Conservation (phyloP, 768 basidiomycete species). For the Leccinellum rugosiceps region DNA sequence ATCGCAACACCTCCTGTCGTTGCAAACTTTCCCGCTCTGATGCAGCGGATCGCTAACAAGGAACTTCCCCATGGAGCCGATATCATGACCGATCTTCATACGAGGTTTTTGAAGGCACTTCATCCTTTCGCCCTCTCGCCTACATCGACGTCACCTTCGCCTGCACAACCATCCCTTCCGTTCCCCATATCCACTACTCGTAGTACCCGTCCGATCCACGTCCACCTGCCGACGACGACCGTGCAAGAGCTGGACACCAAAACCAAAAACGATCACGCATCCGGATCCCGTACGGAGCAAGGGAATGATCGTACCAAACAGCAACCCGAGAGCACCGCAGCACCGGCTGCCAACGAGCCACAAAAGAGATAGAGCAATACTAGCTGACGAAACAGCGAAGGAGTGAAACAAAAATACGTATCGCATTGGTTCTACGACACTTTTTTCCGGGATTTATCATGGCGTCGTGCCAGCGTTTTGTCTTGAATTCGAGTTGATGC, state of each 20-base stretch:
- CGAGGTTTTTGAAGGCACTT: neutral
- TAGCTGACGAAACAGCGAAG: neutral
- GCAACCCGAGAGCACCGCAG: neutral
- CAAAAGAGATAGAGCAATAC: neutral
- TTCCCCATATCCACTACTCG: neutral
- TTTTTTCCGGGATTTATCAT: no score
- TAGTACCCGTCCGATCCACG: neutral
- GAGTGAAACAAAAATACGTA: neutral
- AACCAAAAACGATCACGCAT: neutral
- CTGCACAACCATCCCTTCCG: neutral
- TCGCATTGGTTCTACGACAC: neutral
- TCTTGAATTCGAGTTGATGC: no score
- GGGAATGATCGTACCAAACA: neutral
- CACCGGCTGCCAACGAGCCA: neutral
- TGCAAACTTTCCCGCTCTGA: neutral
- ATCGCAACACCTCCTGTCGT: neutral
- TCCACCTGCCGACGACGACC: neutral
- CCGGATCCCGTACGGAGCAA: neutral
- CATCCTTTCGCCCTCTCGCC: neutral
- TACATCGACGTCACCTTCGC: neutral
- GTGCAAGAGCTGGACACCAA: neutral
- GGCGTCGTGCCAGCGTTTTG: neutral
- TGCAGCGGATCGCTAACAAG: neutral
- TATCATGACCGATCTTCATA: neutral
- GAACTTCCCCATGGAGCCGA: neutral